phyloP scores from a whole-genome alignment of 768 basidiomycete species.

The Kwoniella botswanensis region DNA sequence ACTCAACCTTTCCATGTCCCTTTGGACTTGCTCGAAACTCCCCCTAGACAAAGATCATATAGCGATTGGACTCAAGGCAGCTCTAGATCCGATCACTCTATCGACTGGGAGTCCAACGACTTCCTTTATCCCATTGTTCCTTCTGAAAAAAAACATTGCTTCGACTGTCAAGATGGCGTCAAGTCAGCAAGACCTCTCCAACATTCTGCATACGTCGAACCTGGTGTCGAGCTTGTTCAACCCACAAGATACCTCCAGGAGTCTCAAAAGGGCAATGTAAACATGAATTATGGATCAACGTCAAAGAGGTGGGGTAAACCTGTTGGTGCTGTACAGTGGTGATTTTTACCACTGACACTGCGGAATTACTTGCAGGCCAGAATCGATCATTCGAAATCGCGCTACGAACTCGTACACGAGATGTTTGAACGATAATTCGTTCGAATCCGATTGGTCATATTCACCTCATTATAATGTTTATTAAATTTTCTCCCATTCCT shows the following conservation, averaged over 20 bases:
- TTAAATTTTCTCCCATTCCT: not conserved
- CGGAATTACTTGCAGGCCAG: not conserved
- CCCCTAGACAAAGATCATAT: slow-evolving; percentile 6
- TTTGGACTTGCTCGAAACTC: slow-evolving; percentile 9
- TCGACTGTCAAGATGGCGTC: slow-evolving; percentile 4
- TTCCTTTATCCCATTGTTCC: slow-evolving; percentile 13
- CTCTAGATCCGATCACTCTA: slow-evolving; percentile 2
- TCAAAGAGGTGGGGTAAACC: slow-evolving; percentile 26
- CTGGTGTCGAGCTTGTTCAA: slow-evolving; percentile 26
- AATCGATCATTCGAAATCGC: not conserved
- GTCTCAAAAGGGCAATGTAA: not conserved
- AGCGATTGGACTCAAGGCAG: slow-evolving; percentile 15
- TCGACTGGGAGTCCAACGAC: slow-evolving; percentile 15
- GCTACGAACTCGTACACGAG: not conserved
- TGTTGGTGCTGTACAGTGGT: slow-evolving; percentile 23
- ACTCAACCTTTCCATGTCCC: slow-evolving; percentile 16
- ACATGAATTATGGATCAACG: slow-evolving; percentile 1
- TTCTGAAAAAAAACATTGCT: not conserved
- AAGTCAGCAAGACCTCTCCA: not conserved
- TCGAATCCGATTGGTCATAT: slow-evolving; percentile 6
- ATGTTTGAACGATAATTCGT: slow-evolving; percentile 12
- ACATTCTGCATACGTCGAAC: slow-evolving; percentile 20
- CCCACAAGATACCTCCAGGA: slow-evolving; percentile 8
- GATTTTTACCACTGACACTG: slow-evolving; percentile 16
- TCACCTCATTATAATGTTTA: slow-evolving; percentile 14